Base-by-base conservation (phyloP, 352 stramenopile genomes). In the Phytophthora fragariaefolia region DNA sequence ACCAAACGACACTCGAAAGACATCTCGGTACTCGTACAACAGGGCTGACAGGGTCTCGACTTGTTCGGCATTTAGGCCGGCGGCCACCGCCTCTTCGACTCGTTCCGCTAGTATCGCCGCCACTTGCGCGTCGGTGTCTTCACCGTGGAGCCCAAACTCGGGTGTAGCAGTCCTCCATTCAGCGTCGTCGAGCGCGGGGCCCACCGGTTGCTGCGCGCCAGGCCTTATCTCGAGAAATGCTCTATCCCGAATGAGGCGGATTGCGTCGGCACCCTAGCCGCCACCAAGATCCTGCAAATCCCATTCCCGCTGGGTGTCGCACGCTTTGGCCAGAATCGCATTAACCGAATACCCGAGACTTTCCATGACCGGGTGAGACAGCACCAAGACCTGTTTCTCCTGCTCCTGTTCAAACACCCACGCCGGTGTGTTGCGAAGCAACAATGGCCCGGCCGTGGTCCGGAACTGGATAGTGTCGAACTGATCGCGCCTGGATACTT, bases 231-330 rank as follows among this genome's bases (percentile, higher is more conserved):
- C n/a, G 17, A 52, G 45, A 20, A 45, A 24, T 22, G 0, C 42
- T 49, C n/a, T 27, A 42, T 46, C 38, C 17, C 38, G 38, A 24
- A 46, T 46, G 2, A 46, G 38, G n/a, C 10, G 38, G 38, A 46
- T 46, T 23, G 17, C n/a, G 17, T 46, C 38, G 38, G 17, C 17
- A 9, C 5, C 6, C 15, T 20, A 3, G 27, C 12, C 6, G 27
- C 42, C 24, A 54, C 46, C 17, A 20, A 61, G 42, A 36, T 62
- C 42, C 17, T 62, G 54, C 42, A 62, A 38, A 46, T 62, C 28
- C 28, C 54, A 62, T 53, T 62, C 54, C 3, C 0, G 24, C 5
- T 32, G 17, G 15, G 26, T 54, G 46, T 52, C 24, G 24, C 47
- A 54, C 28, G 38, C 38, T 10, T 23, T 8, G 17, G 38, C 38